Evolutionary conservation across 2,329 filamentous ascomycete species (phyloP).

Genomic region (Leptographium radiaticola): DNA sequence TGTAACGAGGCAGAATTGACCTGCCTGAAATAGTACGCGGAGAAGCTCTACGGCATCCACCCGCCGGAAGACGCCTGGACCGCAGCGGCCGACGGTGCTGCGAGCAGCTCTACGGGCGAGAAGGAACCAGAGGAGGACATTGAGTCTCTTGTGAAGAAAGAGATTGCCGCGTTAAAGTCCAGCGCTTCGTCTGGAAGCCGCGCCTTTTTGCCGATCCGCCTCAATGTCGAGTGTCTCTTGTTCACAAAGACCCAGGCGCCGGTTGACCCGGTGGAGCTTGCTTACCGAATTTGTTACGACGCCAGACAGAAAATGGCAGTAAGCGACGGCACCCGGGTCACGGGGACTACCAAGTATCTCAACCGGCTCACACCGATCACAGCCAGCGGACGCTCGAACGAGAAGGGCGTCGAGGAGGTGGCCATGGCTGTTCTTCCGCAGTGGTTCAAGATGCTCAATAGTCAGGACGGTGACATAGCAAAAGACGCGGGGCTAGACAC

Average conservation of each 20-base stretch:
- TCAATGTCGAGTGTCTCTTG: conserved; percentile 48
- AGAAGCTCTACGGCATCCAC: conserved; percentile 43
- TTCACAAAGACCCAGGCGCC: conserved; percentile 45
- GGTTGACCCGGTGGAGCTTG: conserved; percentile 42
- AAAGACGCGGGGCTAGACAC: background rate
- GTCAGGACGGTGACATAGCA: background rate
- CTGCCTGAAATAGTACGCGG: conserved; percentile 41
- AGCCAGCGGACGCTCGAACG: conserved; percentile 49
- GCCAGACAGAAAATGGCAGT: conserved; percentile 24
- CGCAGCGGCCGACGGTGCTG: background rate
- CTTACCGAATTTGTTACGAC: conserved; percentile 41
- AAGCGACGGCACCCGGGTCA: conserved; percentile 15
- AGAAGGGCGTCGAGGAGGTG: conserved; percentile 53
- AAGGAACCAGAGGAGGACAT: conserved; percentile 46
- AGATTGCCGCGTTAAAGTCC: conserved; percentile 48
- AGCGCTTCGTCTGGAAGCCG: conserved; percentile 19
- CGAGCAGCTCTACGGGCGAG: conserved; percentile 10
- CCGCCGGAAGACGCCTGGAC: conserved; percentile 18
- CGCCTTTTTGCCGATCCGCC: conserved; percentile 36
- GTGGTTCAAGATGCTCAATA: conserved; percentile 41
- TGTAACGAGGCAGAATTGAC: background rate
- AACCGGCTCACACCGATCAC: conserved; percentile 43
- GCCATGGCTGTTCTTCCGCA: conserved; percentile 47
- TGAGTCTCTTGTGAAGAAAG: conserved; percentile 57
- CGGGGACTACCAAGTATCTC: conserved; percentile 37